Evolutionary conservation across 1,139 yeast species (phyloP).

Genomic region (Lodderomyces beijingensis): DNA sequence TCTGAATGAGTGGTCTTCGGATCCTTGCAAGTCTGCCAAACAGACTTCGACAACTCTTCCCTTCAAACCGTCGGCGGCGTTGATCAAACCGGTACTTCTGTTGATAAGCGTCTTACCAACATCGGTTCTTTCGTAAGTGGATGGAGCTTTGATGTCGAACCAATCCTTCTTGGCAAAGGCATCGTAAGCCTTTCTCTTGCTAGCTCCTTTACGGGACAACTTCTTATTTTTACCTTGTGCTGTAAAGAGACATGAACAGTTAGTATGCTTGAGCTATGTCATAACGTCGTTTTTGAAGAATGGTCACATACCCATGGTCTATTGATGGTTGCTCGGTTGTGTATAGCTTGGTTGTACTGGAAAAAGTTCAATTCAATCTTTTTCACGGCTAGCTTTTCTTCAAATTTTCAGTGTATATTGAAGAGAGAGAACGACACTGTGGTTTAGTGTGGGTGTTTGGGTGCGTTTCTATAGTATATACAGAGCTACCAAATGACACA

Average conservation of each 20-base stretch:
- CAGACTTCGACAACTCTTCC: slow-evolving; percentile 49
- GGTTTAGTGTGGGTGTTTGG: no score
- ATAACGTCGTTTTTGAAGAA: background rate
- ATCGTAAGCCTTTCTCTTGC: slow-evolving; percentile 51
- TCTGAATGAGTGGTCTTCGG: slow-evolving; percentile 51
- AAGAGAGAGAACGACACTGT: no score
- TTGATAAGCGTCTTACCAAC: slow-evolving; percentile 51
- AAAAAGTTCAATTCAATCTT: no score
- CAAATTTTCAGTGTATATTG: no score
- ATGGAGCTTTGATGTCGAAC: slow-evolving; percentile 51
- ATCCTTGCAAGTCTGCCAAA: slow-evolving; percentile 50
- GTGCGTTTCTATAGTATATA: no score
- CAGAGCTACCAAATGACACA: no score
- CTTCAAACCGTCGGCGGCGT: slow-evolving; percentile 50
- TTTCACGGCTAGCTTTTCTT: no score
- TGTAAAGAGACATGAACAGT: no score
- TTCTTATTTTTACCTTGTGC: slow-evolving; percentile 53
- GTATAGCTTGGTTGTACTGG: no score
- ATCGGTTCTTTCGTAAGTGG: slow-evolving; percentile 48
- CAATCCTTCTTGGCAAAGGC: slow-evolving; percentile 52
- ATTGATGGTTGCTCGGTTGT: no score
- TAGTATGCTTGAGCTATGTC: no score
- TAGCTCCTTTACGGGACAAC: slow-evolving; percentile 51
- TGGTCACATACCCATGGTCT: background rate
- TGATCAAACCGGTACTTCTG: slow-evolving; percentile 50